Evolutionary conservation across 148 eudicot species (phyloP).

Genomic region (Bassia scoparia): DNA sequence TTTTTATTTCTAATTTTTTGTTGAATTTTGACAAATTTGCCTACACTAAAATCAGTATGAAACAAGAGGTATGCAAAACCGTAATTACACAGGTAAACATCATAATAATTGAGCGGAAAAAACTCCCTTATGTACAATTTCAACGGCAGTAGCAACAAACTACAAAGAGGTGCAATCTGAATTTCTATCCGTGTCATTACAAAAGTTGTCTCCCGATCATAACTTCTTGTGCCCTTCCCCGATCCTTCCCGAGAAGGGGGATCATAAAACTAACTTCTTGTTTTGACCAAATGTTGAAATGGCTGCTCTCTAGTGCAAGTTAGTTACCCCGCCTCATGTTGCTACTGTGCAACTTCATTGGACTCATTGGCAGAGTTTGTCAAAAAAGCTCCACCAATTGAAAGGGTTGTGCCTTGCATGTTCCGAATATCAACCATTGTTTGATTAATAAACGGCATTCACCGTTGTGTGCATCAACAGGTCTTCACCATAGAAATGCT

Average conservation of each 20-base stretch:
- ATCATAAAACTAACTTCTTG: not conserved
- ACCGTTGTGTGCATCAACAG: not conserved
- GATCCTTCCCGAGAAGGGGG: not conserved
- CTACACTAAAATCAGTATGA: not conserved
- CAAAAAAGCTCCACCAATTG: not conserved
- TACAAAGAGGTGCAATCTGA: not conserved
- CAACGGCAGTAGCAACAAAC: not conserved
- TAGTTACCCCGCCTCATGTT: not conserved
- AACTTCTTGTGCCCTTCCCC: not conserved
- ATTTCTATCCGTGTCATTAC: not conserved
- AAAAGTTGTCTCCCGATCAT: not conserved
- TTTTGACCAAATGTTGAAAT: not conserved
- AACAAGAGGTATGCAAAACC: not conserved
- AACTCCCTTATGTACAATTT: slow-evolving; percentile 10
- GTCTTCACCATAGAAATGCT: not conserved
- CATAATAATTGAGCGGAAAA: not conserved
- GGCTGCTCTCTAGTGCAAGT: not conserved
- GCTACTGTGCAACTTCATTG: slow-evolving; percentile 11
- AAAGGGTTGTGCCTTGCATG: not conserved
- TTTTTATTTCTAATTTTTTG: no score
- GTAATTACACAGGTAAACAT: not conserved
- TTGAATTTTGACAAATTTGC: no score
- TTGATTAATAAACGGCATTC: not conserved
- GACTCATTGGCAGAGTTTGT: not conserved
- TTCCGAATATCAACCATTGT: not conserved